Base-by-base conservation (phyloP, 345 rosid species). In the Lagerstroemia speciosa region DNA sequence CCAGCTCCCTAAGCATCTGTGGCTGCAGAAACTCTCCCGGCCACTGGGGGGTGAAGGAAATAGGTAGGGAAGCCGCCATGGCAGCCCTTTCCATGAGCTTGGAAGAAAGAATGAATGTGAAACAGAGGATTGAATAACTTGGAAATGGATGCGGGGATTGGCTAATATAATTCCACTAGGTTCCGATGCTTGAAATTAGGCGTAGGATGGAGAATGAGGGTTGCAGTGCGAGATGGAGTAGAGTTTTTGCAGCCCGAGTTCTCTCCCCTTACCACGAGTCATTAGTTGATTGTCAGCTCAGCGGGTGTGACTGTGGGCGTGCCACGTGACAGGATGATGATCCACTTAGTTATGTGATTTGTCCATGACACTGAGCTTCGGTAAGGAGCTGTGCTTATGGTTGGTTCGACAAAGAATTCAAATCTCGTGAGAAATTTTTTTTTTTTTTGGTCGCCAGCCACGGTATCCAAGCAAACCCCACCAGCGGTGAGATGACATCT, bases 1-100 rank as follows among this genome's bases (percentile, higher is more conserved):
- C 82, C 87, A 11, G 81, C 74, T 1, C 24, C 71, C 65, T 38
- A 40, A 17, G 66, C 65, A 26, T 55, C 37, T 12, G 50, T 61
- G 66, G 72, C 72, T 57, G 57, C 72, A 26, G 55, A 53, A 26
- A 68, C 64, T 53, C 71, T 68, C 46, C 71, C 71, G 6, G 71
- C 29, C 33, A 64, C 62, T 1, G 71, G 71, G 71, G 71, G 62
- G 19, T 24, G 62, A 68, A 68, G 20, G 64, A 64, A 34, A 68
- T 53, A 15, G 67, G 45, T n/a, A 65, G 22, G 50, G 67, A 40
- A 40, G 67, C 67, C 67, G 40, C 40, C 3, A 32, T 14, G 15
- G 46, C 22, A 34, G n/a, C 24, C 24, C 34, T 1, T 10, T 17
- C 30, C 19, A n/a, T 19, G 63, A 58, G 34, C 19, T 27, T 7